Base-by-base conservation (phyloP, 2,329 filamentous ascomycete species). In the Pseudogymnoascus sp. region DNA sequence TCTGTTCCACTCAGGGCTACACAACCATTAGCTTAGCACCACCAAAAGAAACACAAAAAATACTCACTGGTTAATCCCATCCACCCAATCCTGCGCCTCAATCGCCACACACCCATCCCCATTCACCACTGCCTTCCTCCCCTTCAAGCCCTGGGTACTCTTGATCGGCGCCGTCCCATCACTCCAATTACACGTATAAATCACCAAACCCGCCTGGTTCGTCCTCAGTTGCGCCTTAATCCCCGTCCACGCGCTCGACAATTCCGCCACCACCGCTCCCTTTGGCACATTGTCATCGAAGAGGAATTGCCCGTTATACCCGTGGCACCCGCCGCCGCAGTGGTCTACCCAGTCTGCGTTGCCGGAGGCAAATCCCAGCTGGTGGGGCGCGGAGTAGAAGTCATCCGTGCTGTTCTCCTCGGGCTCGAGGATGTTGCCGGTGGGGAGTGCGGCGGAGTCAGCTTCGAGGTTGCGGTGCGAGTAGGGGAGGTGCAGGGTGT, bases 81-180 rank as follows among this genome's bases (percentile, higher is more conserved):
- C 88, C 65, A 90, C 89, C 79, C 86, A 92, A 71, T 89, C 88
- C 73, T 91, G 85, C 2, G 89, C 86, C 76, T 92, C 89, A 71
- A 92, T 84, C 34, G 90, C 89, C 5, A 91, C 73, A 71, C 89
- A 92, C 18, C 86, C 88, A 70, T 87, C 88, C 72, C 88, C 73
- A 63, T 78, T 76, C 6, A 85, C 80, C 38, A 68, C 67, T 66
- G 73, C 78, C 46, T 70, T 74, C n/a, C 74, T 72, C 2, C 70
- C 73, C 21, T 68, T 70, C 42, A 82, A 77, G 12, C 84, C 84
- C 75, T 88, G 85, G 1, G 82, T 85, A 50, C 78, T 79, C 76
- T 88, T 88, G 63, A 88, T 70, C 0, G 79, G 72, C 2, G 81
- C 76, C 75, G 73, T 73, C 25, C 79, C 79, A 64, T 80, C 78